Conservation (phyloP, 495 filamentous ascomycete genomes). For the Xylaria scruposa region DNA sequence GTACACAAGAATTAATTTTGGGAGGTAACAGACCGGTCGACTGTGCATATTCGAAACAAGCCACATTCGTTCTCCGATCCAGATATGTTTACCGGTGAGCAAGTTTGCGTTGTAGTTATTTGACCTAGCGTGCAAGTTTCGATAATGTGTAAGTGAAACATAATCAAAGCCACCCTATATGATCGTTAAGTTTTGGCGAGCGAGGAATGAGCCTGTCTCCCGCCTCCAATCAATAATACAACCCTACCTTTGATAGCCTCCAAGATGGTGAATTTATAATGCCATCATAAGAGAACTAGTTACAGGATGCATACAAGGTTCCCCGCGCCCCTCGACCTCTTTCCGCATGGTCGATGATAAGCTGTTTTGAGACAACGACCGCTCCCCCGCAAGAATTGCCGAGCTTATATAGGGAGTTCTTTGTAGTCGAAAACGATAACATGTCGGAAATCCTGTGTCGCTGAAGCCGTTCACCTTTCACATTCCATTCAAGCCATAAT, state of each 20-base stretch:
- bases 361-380: constrained; percentile 5
- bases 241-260: constrained; percentile 8
- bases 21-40: neutral
- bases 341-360: neutral
- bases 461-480: neutral
- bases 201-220: neutral
- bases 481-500: neutral
- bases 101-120: neutral
- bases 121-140: neutral
- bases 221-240: constrained; percentile 15
- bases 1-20: neutral
- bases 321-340: neutral
- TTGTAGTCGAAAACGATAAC: neutral
- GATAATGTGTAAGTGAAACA: neutral
- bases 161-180: neutral
- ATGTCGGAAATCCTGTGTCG: neutral
- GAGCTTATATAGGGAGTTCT: neutral
- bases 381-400: neutral
- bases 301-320: neutral
- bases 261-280: neutral
- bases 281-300: neutral
- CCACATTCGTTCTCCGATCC: neutral
- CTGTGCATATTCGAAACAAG: neutral
- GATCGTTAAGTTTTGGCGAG: neutral
- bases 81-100: neutral